Evolutionary conservation across 257 asterid genomes (phyloP), one percentile per base, ranked within the genome.

Genomic region (Nicotiana otophora): DNA sequence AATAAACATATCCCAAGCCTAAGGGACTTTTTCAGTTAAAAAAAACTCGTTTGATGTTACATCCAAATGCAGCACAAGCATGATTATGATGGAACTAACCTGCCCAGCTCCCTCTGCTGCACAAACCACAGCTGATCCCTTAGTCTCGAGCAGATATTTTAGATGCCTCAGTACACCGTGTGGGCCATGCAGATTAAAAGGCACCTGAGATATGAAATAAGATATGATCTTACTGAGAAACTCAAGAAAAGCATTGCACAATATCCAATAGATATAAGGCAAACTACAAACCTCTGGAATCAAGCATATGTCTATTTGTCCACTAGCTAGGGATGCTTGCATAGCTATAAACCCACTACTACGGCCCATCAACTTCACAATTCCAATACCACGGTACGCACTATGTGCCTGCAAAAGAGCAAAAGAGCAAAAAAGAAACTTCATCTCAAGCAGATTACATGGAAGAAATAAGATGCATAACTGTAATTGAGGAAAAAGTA

Each of bases 291-390:
- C 99, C 98, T 96, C 99, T 11, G 99, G 99, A 78, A 96, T 94
- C 89, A 96, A 86, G 84, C 99, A 96, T 87, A 96, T 88, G 82
- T 94, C 98, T 77, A 96, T 94, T 88, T 96, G 99, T 36, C 99
- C 99, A 84, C 99, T 96, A 86, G 99, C 96, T 84, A 96, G 97
- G 83, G 98, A 91, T 74, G 99, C 99, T 82, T 96, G 98, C 99
- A 96, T 94, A 61, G 99, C 99, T 84, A 96, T 94, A 81, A 84
- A 96, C 51, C 98, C 99, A 89, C 98, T 92, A 81, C 94, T 94
- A 64, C 99, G 97, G 12, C 98, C 99, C 99, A 96, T 96, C 93
- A 96, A 84, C 85, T 96, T 96, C 87, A 96, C 99, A 69, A 96
- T 80, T 80, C 99, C 99, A 86, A 96, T 87, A 80, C 99, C 99